Evolutionary conservation across 805 yeast genomes (phyloP).

Genomic region (Candida khao-thaluensis): DNA sequence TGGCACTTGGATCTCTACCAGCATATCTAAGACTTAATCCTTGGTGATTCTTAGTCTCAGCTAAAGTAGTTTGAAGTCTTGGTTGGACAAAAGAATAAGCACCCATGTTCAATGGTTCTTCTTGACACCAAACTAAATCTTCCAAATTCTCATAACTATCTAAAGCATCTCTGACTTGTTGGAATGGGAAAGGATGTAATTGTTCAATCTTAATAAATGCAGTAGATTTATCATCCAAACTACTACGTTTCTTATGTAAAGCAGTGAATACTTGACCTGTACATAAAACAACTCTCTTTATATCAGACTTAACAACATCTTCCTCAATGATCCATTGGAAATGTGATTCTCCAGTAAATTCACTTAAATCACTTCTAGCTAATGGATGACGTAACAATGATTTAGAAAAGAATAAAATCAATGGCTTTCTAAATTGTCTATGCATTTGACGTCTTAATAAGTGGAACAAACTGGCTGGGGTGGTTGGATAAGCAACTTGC

Average conservation of each 20-base stretch:
- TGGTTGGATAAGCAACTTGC: conserved; percentile 97
- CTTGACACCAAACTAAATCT: conserved; percentile 96
- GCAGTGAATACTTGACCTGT: conserved; percentile 96
- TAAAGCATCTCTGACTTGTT: conserved; percentile 83
- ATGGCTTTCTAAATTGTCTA: conserved; percentile 95
- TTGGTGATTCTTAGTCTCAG: conserved; percentile 69
- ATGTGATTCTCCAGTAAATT: conserved; percentile 87
- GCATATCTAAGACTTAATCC: conserved; percentile 71
- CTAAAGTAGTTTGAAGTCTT: conserved; percentile 73
- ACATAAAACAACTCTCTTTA: conserved; percentile 81
- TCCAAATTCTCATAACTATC: conserved; percentile 75
- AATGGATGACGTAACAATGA: conserved; percentile 94
- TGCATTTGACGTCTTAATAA: conserved; percentile 98
- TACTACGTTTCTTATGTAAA: conserved; percentile 82
- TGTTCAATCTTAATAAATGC: conserved; percentile 91
- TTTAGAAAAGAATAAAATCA: conserved; percentile 86
- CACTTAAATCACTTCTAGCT: conserved; percentile 81
- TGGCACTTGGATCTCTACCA: conserved; percentile 97
- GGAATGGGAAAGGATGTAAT: conserved; percentile 98
- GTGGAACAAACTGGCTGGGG: conserved; percentile 97
- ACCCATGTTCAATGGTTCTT: conserved; percentile 98
- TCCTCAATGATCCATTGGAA: conserved; percentile 98
- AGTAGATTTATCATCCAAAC: conserved; percentile 72
- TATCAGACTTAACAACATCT: conserved; percentile 78
- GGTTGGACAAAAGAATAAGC: conserved; percentile 78